Conservation (phyloP, 1,284 basidiomycete species). For the Malassezia brasiliensis region DNA sequence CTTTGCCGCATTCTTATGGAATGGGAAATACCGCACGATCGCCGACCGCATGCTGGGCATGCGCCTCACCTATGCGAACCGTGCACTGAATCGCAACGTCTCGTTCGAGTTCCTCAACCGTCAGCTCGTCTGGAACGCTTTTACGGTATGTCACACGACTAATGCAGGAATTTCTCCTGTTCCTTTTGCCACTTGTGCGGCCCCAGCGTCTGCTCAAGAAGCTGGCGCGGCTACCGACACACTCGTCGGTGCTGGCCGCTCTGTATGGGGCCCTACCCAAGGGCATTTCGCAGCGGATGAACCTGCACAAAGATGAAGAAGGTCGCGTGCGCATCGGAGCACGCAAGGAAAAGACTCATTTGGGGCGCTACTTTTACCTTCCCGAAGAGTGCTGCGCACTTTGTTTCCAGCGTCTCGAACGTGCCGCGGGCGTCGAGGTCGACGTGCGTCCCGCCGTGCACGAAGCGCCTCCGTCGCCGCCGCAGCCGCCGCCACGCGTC, state of each 20-base stretch:
- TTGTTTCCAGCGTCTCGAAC: slow-evolving; percentile 36
- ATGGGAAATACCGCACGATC: slow-evolving; percentile 80
- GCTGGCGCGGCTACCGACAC: slow-evolving; percentile 50
- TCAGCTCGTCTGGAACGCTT: slow-evolving; percentile 97
- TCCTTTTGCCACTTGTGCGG: slow-evolving; percentile 75
- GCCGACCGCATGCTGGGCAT: slow-evolving; percentile 72
- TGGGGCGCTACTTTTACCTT: slow-evolving; percentile 28
- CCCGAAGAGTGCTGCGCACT: slow-evolving; percentile 36
- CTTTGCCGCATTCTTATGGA: slow-evolving; percentile 73
- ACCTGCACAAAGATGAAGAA: slow-evolving; percentile 22
- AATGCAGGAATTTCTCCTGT: slow-evolving; percentile 81
- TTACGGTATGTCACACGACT: slow-evolving; percentile 63
- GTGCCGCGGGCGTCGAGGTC: slow-evolving; percentile 21
- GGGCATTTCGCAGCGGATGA: slow-evolving; percentile 22
- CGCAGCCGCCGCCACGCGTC: background rate
- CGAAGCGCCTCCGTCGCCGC: background rate
- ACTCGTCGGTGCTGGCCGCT: slow-evolving; percentile 40
- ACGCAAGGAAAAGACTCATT: background rate
- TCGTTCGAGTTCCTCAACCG: slow-evolving; percentile 99
- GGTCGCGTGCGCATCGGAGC: slow-evolving; percentile 13
- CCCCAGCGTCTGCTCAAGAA: slow-evolving; percentile 57
- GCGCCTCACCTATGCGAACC: slow-evolving; percentile 64
- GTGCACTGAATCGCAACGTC: slow-evolving; percentile 68
- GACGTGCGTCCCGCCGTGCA: slow-evolving; percentile 3
- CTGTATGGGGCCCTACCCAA: slow-evolving; percentile 31